Evolutionary conservation across 768 basidiomycete genomes (phyloP).

Genomic region (Psilocybe azurescens): DNA sequence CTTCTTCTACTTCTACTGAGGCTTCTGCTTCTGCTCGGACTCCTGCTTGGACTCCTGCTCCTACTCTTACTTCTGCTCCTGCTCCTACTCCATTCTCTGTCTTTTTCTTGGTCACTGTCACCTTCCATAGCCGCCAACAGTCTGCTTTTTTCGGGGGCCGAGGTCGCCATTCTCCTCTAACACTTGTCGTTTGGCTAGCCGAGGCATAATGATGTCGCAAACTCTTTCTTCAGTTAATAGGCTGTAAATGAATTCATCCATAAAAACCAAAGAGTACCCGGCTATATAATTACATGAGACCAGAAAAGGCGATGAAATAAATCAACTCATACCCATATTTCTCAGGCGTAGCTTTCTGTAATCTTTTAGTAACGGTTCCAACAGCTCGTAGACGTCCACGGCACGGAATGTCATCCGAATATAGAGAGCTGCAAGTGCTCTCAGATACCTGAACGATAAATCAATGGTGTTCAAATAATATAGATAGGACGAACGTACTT

Average conservation of each 20-base stretch:
- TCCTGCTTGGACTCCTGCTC: conserved; percentile 28
- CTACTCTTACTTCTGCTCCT: conserved; percentile 36
- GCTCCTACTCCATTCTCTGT: conserved; percentile 37
- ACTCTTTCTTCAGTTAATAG: conserved; percentile 89
- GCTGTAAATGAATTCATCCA: conserved; percentile 91
- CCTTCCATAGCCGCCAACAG: conserved; percentile 90
- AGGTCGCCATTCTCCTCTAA: conserved; percentile 94
- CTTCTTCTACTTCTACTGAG: conserved; percentile 24
- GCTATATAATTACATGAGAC: conserved; percentile 46
- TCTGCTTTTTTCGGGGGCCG: conserved; percentile 79
- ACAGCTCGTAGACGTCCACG: conserved; percentile 88
- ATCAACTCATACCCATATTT: conserved; percentile 66
- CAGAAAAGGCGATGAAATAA: too few species aligned
- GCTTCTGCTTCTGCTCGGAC: conserved; percentile 9
- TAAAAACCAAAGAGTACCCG: conserved; percentile 84
- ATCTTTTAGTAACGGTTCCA: conserved; percentile 95
- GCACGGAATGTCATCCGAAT: conserved; percentile 93
- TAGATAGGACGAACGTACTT: conserved; percentile 67
- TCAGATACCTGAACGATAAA: conserved; percentile 71
- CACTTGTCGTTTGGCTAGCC: conserved; percentile 82
- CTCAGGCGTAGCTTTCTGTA: conserved; percentile 87
- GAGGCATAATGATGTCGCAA: conserved; percentile 95
- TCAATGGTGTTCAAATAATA: neutral
- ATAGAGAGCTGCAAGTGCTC: conserved; percentile 93
- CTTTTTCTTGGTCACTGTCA: conserved; percentile 54